These are phyloP conservation scores for Ephemerocybe angulata DNA, from an alignment of 768 basidiomycete genomes.

Conservation along the genomic window DNA sequence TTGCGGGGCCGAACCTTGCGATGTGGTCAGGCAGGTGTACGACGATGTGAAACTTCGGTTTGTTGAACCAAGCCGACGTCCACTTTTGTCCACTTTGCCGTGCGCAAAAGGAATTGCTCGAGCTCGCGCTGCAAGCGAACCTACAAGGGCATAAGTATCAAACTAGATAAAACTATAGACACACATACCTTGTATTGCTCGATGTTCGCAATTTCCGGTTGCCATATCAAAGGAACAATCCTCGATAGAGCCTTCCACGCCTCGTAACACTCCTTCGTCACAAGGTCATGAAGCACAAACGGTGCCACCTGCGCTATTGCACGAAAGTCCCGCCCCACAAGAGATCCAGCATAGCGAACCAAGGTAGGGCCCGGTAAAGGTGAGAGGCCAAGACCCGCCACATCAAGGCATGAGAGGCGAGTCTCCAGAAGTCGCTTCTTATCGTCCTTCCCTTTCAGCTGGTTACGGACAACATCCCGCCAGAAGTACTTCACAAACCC, in stretches of 20 bases:
- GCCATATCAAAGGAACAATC: conserved; percentile 36
- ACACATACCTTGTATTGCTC: conserved; percentile 21
- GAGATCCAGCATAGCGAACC: conserved; percentile 35
- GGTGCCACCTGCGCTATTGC: conserved; percentile 33
- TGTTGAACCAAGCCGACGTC: conserved; percentile 36
- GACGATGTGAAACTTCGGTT: conserved; percentile 43
- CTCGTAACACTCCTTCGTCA: conserved; percentile 21
- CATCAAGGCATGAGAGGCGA: conserved; percentile 28
- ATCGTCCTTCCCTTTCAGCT: conserved; percentile 16
- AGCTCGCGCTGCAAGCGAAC: conserved; percentile 28
- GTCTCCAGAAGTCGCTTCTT: conserved; percentile 23
- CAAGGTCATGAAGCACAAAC: conserved; percentile 34
- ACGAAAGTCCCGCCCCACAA: conserved; percentile 34
- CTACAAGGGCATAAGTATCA: neutral
- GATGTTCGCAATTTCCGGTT: conserved; percentile 34
- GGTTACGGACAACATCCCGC: conserved; percentile 32
- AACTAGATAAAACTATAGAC: neutral
- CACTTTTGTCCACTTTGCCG: conserved; percentile 24
- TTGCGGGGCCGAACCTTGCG: conserved; percentile 37
- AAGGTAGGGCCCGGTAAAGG: conserved; percentile 27
- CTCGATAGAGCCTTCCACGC: conserved; percentile 31
- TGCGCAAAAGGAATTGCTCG: conserved; percentile 31
- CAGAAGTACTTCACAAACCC: conserved; percentile 49
- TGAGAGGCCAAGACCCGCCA: conserved; percentile 29
- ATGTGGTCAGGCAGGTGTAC: conserved; percentile 36